A percentile compares a stretch with the other conserved stretches of the same genome.
Conservation (phyloP, 2,329 filamentous ascomycete genomes). For the Davidsoniella virescens region DNA sequence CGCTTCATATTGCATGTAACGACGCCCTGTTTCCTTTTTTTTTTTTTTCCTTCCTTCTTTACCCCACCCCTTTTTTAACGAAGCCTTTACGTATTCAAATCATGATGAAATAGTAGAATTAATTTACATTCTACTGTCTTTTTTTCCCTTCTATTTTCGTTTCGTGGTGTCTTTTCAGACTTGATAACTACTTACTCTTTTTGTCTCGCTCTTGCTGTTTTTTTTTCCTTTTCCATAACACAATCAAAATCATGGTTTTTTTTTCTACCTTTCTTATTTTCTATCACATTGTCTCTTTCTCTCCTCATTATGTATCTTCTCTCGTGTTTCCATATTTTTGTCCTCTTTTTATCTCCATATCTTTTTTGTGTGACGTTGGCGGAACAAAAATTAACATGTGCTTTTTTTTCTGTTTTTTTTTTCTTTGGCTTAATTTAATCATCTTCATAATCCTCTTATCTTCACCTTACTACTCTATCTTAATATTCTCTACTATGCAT, state of each 20-base stretch:
- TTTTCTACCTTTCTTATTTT: background rate
- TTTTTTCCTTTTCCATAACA: background rate
- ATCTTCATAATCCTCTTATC: no score
- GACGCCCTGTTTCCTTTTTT: background rate
- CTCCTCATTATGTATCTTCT: background rate
- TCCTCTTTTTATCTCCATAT: background rate
- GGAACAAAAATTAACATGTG: background rate
- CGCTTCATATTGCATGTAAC: no score
- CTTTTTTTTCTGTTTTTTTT: background rate
- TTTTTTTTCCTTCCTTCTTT: background rate
- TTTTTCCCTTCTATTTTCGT: background rate
- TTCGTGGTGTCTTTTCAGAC: background rate
- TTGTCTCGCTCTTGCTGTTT: background rate
- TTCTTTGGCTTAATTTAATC: background rate
- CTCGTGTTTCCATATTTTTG: background rate
- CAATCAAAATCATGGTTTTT: background rate
- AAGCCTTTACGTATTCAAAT: constrained; percentile 1
- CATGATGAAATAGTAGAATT: background rate
- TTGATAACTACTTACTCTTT: background rate
- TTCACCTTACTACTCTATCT: no score
- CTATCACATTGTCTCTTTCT: background rate
- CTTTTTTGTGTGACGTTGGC: background rate
- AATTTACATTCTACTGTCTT: background rate
- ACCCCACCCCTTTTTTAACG: background rate
- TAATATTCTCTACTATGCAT: no score